Base-by-base conservation (phyloP, 2,329 filamentous ascomycete genomes). In the Alternaria sp. region DNA sequence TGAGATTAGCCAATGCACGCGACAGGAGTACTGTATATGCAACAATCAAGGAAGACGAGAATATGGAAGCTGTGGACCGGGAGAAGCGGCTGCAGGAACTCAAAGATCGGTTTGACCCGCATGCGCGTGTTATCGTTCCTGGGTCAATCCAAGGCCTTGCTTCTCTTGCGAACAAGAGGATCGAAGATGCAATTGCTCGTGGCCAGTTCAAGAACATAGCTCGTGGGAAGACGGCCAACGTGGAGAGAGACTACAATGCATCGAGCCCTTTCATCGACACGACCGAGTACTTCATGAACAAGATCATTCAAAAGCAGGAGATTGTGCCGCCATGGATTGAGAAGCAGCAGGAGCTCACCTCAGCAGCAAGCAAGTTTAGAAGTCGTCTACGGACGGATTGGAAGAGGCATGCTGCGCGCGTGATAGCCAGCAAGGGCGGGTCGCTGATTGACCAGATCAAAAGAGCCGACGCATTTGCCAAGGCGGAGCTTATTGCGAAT, bases 261-360 rank as follows among this genome's bases (percentile, higher is more conserved):
- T 90, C 89, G 67, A 96, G 90, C 67, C 93, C 95, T 0, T 98
- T 96, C 71, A 87, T 98, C 56, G 92, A 98, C 72, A 98, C 94
- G 0, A 98, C 95, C 0, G 94, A 98, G 78, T 97, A 97, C 75
- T 91, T 98, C 69, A 90, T 98, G 90, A 98, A 99, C 79, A 95
- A 96, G 79, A 97, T 98, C 81, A 97, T 99, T 63, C 91, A 97
- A 79, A 90, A 90, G 58, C 95, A 99, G 77, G 93, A 97, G 21
- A 91, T 98, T 59, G 92, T 96, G 0, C 95, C 95, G 0, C 94
- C 94, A 0, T 99, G 95, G 95, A 98, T 99, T 59, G 95, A 99
- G 78, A 98, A 97, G 79, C 95, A 99, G 76, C 94, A 98, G 74
- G 93, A 97, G 70, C 81, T 98, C 5, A 84, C 88, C 10, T 87